These are phyloP conservation scores for Durotheca rogersii DNA, from an alignment of 495 filamentous ascomycete species.

Conservation along the genomic window DNA sequence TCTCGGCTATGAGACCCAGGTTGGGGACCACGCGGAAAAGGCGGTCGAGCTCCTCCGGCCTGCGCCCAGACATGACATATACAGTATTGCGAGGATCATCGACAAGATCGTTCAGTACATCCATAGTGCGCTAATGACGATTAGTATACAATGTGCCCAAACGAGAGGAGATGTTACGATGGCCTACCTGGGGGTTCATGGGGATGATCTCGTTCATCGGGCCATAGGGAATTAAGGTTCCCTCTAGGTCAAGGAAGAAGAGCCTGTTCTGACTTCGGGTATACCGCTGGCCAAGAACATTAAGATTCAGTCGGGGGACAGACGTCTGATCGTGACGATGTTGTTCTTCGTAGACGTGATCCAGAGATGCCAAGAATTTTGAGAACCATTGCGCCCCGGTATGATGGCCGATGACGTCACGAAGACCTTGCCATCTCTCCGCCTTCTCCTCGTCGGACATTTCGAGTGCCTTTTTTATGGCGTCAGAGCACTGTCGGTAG, in stretches of 20 bases:
- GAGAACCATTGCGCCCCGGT: conserved; percentile 83
- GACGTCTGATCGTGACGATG: conserved; percentile 77
- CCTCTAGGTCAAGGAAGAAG: conserved; percentile 90
- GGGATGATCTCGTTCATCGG: conserved; percentile 76
- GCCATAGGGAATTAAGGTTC: conserved; percentile 82
- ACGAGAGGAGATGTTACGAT: neutral
- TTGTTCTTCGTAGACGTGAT: conserved; percentile 76
- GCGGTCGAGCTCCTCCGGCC: conserved; percentile 81
- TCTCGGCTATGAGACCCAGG: conserved; percentile 87
- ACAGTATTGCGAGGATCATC: conserved; percentile 78
- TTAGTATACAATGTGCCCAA: conserved; percentile 10
- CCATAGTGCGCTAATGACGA: conserved; percentile 61
- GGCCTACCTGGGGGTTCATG: conserved; percentile 68
- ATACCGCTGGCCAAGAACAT: conserved; percentile 63
- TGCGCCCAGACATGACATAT: conserved; percentile 87
- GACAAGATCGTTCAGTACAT: conserved; percentile 74
- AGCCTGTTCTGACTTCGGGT: conserved; percentile 62
- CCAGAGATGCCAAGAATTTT: conserved; percentile 65
- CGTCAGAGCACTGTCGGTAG: conserved; percentile 78
- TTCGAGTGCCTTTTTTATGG: conserved; percentile 76
- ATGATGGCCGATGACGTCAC: conserved; percentile 71
- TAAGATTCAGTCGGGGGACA: conserved; percentile 76
- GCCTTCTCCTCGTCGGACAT: conserved; percentile 72
- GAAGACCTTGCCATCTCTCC: conserved; percentile 71
- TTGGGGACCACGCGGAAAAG: conserved; percentile 76